Evolutionary conservation across 805 yeast genomes (phyloP), one percentile per base, ranked within the genome.

Genomic region (Metschnikowia koreensis): DNA sequence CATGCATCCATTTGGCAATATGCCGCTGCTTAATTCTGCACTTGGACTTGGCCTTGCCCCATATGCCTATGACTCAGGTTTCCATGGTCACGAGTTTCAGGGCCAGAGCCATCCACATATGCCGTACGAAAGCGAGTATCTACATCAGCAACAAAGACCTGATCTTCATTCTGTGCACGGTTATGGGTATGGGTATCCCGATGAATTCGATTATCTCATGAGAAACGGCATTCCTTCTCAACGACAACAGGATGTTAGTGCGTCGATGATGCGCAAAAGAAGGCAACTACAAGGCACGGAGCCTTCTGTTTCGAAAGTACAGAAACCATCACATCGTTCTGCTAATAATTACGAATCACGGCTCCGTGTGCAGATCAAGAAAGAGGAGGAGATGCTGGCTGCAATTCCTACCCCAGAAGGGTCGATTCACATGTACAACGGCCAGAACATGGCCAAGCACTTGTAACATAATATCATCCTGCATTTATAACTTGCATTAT

Each of bases 231-330:
- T 42, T 17, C 55, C 67, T 13, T 66, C 70, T 13, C 59, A 57
- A 12, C 57, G 74, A 15, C 74, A 69, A 48, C 73, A 67, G 46
- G 65, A 67, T 12, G 63, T 64, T 15, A 67, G 69, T 48, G 65
- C 69, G 10, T 58, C 63, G 33, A 68, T 69, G 72, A 67, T 67
- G 71, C 59, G 61, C 51, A 69, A 69, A 53, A 61, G 67, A 48
- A 59, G 63, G 15, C 69, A 65, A 52, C 55, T 69, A 58, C 60
- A 52, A 44, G 22, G 15, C 45, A 13, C n/a, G 31, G 17, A 16
- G 34, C 31, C 37, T 15, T 15, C 36, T 11, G n/a, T n/a, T n/a
- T 13, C 29, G 22, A 38, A 55, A 37, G 54, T 59, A 28, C 13
- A 38, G 38, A 59, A 57, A 42, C 60, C 60, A 31, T 49, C 34